phyloP scores from a whole-genome alignment of 83 land plant genomes.

The Larix sibirica region DNA sequence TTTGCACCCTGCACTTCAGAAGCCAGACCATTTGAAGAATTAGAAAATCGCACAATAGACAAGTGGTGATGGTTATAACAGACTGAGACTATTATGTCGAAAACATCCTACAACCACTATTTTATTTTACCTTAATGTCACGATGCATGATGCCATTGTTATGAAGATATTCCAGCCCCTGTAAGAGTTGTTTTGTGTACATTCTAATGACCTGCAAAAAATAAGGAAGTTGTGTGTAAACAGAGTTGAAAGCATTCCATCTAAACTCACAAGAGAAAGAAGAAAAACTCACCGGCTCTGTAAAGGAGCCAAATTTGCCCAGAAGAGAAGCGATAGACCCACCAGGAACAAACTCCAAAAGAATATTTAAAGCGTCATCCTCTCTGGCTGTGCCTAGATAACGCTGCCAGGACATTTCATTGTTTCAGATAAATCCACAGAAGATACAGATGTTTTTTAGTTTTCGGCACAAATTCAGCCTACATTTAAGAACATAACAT shows the following conservation, averaged over 20 bases:
- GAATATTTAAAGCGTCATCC: slow-evolving; percentile 84
- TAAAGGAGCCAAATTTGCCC: slow-evolving; percentile 95
- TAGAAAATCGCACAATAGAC: not conserved
- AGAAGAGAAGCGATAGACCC: slow-evolving; percentile 94
- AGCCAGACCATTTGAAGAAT: not conserved
- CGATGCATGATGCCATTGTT: slow-evolving; percentile 90
- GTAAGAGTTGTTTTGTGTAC: slow-evolving; percentile 90
- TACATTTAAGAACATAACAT: too few species aligned
- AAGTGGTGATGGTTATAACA: not conserved
- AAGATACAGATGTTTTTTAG: too few species aligned
- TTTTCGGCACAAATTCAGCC: too few species aligned
- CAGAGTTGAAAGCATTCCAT: not conserved
- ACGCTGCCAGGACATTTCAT: slow-evolving; percentile 41
- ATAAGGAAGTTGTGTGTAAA: not conserved
- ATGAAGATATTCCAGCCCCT: slow-evolving; percentile 94
- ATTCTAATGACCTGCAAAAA: slow-evolving; percentile 75
- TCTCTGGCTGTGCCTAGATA: slow-evolving; percentile 93
- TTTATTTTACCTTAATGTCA: slow-evolving; percentile 80
- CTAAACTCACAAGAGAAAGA: not conserved
- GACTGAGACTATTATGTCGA: not conserved
- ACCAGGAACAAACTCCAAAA: slow-evolving; percentile 97
- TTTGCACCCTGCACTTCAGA: slow-evolving; percentile 78
- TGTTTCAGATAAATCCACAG: too few species aligned
- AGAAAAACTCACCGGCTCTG: slow-evolving; percentile 74
- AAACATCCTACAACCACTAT: not conserved